Evolutionary conservation across 768 basidiomycete species (phyloP).

Genomic region (Termitomyces sp.): DNA sequence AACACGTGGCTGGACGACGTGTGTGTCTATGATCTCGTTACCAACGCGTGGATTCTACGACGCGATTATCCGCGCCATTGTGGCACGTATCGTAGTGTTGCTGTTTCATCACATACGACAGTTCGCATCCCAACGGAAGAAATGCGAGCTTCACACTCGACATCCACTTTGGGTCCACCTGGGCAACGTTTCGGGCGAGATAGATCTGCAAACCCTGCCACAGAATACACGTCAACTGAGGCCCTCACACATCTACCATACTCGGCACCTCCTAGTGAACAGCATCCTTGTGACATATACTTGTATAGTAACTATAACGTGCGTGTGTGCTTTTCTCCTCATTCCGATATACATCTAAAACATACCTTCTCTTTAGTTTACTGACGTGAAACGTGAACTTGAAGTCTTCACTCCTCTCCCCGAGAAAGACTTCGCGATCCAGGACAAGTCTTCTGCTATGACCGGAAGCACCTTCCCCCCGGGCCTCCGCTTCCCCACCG

Average conservation of each 20-base stretch:
- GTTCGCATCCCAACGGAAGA: slow-evolving; percentile 71
- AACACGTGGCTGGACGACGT: slow-evolving; percentile 94
- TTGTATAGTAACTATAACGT: slow-evolving; percentile 97
- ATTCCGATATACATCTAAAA: slow-evolving; percentile 2
- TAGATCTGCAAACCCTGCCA: slow-evolving; percentile 30
- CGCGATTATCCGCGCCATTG: slow-evolving; percentile 88
- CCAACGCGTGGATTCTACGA: slow-evolving; percentile 71
- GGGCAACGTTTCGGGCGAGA: slow-evolving; percentile 55
- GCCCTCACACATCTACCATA: slow-evolving; percentile 70
- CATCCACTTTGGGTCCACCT: slow-evolving; percentile 43
- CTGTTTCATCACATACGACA: slow-evolving; percentile 63
- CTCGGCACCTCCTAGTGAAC: slow-evolving; percentile 62
- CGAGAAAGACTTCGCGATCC: slow-evolving; percentile 68
- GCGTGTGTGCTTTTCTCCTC: slow-evolving; percentile 19
- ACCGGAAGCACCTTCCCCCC: slow-evolving; percentile 80
- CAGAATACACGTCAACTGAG: slow-evolving; percentile 53
- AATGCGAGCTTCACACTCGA: slow-evolving; percentile 29
- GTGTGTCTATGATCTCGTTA: slow-evolving; percentile 77
- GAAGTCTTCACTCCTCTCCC: slow-evolving; percentile 85
- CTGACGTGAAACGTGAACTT: slow-evolving; percentile 92
- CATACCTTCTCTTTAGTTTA: slow-evolving; percentile 49
- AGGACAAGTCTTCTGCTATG: slow-evolving; percentile 80
- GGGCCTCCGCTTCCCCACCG: slow-evolving; percentile 93
- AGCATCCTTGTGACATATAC: slow-evolving; percentile 81
- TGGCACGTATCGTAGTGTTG: slow-evolving; percentile 93